phyloP scores from a whole-genome alignment of 1,284 basidiomycete species.

The Apiotrichum sp. region DNA sequence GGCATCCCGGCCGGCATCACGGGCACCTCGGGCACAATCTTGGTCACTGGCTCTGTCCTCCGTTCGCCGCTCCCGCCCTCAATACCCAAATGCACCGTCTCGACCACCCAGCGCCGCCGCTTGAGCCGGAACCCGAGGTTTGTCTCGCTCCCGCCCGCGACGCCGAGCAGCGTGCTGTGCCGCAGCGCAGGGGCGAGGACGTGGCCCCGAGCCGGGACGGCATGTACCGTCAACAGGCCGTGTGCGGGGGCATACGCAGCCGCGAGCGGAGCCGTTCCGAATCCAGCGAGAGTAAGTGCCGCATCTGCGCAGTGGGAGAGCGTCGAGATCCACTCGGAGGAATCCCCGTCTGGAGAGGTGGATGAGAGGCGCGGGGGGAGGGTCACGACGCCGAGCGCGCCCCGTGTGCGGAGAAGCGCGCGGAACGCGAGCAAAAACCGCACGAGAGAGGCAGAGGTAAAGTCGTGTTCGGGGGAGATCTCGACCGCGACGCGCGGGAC shows the following conservation, averaged over 20 bases:
- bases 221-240: slow-evolving; percentile 69
- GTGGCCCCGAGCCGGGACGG: slow-evolving; percentile 63
- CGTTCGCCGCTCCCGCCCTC: slow-evolving; percentile 87
- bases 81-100: slow-evolving; percentile 86
- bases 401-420: slow-evolving; percentile 54
- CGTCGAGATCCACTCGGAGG: slow-evolving; percentile 62
- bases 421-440: slow-evolving; percentile 64
- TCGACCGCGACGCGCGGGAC: slow-evolving; percentile 59
- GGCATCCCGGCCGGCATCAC: neutral
- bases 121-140: slow-evolving; percentile 93
- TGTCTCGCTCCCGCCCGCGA: slow-evolving; percentile 60
- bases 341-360: neutral
- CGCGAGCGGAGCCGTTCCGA: slow-evolving; percentile 53
- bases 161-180: slow-evolving; percentile 67
- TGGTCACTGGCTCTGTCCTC: slow-evolving; percentile 52
- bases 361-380: slow-evolving; percentile 50
- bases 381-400: slow-evolving; percentile 61
- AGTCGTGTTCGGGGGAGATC: slow-evolving; percentile 55
- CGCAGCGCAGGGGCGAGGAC: slow-evolving; percentile 67
- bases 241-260: slow-evolving; percentile 72
- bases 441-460: slow-evolving; percentile 58
- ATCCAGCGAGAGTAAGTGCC: slow-evolving; percentile 66
- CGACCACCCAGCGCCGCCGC: slow-evolving; percentile 76
- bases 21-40: neutral
- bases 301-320: slow-evolving; percentile 74